These are phyloP conservation scores for Termitomyces sp. DNA, from an alignment of 768 basidiomycete species.

Conservation along the genomic window DNA sequence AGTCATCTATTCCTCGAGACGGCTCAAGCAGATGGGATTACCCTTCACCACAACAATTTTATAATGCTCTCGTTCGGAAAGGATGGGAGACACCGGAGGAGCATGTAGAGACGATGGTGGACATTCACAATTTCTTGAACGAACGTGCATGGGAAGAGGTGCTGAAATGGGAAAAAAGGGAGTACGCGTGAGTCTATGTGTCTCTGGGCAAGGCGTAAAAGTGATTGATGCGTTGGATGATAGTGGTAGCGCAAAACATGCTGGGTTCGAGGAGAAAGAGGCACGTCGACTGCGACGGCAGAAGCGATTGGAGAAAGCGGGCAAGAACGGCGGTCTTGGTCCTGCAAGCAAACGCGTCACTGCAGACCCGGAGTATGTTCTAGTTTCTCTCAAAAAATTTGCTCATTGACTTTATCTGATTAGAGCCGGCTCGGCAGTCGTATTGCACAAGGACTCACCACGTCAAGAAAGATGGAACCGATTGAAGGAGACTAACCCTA, in stretches of 20 bases:
- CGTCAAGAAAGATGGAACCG: conserved; percentile 77
- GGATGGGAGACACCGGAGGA: conserved; percentile 98
- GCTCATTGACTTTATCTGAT: neutral
- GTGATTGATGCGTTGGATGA: conserved; percentile 86
- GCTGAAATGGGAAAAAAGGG: conserved; percentile 81
- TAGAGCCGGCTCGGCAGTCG: conserved; percentile 83
- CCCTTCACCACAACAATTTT: conserved; percentile 96
- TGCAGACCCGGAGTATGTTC: conserved; percentile 77
- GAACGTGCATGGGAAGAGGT: conserved; percentile 97
- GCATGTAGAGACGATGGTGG: conserved; percentile 93
- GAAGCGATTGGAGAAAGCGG: conserved; percentile 78
- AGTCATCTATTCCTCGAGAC: conserved; percentile 83
- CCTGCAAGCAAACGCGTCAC: conserved; percentile 41
- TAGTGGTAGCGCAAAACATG: conserved; percentile 87
- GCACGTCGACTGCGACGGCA: conserved; percentile 77
- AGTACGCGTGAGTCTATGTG: conserved; percentile 44
- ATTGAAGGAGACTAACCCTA: conserved; percentile 74
- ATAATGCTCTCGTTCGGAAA: conserved; percentile 93
- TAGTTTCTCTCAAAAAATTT: neutral
- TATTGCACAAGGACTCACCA: conserved; percentile 78
- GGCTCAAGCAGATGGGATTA: conserved; percentile 75
- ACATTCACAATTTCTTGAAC: conserved; percentile 97
- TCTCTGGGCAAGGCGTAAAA: neutral
- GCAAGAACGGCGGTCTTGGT: conserved; percentile 57
- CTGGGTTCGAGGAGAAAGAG: conserved; percentile 95